Percentiles rank a stretch among this genome's conserved stretches.
Evolutionary conservation across 2,329 filamentous ascomycete genomes (phyloP).

Genomic region (Penicillium sp.): DNA sequence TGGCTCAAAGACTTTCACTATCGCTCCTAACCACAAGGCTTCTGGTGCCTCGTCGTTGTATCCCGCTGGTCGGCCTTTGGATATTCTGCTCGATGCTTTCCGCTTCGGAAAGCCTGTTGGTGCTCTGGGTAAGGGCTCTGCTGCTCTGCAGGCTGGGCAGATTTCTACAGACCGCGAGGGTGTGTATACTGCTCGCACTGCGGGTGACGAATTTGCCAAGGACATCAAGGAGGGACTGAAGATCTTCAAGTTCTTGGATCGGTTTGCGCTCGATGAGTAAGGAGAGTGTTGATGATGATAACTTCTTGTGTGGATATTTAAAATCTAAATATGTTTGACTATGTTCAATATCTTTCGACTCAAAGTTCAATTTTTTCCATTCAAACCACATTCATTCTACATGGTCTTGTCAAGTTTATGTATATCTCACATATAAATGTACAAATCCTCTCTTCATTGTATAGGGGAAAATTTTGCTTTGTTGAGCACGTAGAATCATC

Average conservation of each 20-base stretch:
- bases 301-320: constrained; percentile 2
- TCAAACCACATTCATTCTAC: no score
- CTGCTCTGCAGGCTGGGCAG: constrained; percentile 45
- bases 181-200: constrained; percentile 34
- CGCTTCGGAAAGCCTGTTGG: constrained; percentile 70
- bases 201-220: constrained; percentile 43
- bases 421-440: no score
- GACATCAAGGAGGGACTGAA: constrained; percentile 59
- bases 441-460: no score
- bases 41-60: constrained; percentile 57
- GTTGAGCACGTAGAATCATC: no score
- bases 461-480: no score
- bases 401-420: no score
- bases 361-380: background rate
- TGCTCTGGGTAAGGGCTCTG: constrained; percentile 52
- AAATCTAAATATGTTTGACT: background rate
- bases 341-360: background rate
- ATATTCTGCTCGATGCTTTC: constrained; percentile 64
- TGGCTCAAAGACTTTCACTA: constrained; percentile 23
- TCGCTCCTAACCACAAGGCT: constrained; percentile 21
- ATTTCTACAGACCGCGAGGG: constrained; percentile 42
- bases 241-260: constrained; percentile 64
- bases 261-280: constrained; percentile 52
- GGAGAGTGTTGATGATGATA: background rate
- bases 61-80: constrained; percentile 61